phyloP scores from a whole-genome alignment of 176 grass and related monocot genomes.

The Saccharum officinarum region DNA sequence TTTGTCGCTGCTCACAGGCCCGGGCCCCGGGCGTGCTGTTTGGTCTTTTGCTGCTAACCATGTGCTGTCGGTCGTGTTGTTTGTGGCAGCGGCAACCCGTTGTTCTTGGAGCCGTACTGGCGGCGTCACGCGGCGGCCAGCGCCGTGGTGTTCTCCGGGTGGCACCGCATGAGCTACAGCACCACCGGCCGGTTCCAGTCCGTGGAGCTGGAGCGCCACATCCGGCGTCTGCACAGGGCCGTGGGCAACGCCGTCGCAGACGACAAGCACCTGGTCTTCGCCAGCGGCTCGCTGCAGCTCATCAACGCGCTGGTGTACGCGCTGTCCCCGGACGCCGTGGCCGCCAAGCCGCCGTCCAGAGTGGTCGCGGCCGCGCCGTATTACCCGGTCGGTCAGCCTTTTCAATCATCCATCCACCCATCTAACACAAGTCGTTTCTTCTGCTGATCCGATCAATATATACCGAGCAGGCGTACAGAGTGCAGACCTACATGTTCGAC shows the following conservation, averaged over 20 bases:
- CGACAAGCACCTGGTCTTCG: conserved; percentile 63
- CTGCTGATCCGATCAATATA: no score
- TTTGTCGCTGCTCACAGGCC: no score
- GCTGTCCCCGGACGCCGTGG: conserved; percentile 41
- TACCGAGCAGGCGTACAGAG: conserved; percentile 36
- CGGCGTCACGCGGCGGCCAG: conserved; percentile 52
- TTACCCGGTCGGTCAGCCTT: conserved; percentile 33
- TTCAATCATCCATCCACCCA: background rate
- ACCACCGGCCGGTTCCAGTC: conserved; percentile 39
- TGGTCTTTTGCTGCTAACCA: background rate
- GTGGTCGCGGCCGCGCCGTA: conserved; percentile 62
- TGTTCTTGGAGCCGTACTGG: conserved; percentile 92
- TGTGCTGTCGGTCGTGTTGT: background rate
- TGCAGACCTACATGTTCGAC: conserved; percentile 42
- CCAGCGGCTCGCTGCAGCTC: conserved; percentile 46
- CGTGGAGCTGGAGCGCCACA: conserved; percentile 57
- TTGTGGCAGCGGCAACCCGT: conserved; percentile 52
- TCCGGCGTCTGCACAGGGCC: conserved; percentile 54
- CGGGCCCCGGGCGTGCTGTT: background rate
- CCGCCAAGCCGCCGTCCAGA: conserved; percentile 34
- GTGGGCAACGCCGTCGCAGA: conserved; percentile 60
- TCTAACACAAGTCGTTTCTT: no score
- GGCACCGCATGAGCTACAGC: conserved; percentile 69
- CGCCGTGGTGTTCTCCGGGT: conserved; percentile 68
- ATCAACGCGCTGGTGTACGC: conserved; percentile 72